Conservation (phyloP, 164 flowering plant species). For the Amborella trichopoda region DNA sequence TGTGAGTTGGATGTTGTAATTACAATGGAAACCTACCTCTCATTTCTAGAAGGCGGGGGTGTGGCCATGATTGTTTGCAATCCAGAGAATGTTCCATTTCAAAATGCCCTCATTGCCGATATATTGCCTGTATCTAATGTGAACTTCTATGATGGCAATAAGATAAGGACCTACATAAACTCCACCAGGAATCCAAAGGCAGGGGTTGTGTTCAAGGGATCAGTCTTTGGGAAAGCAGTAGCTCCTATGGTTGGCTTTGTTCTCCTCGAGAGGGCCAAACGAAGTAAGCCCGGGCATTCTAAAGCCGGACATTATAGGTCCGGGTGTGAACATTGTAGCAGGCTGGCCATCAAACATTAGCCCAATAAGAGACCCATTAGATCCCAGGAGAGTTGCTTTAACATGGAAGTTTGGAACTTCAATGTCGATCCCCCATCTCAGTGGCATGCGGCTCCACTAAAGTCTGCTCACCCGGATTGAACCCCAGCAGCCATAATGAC, state of each 20-base stretch:
- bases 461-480: too few species aligned
- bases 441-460: too few species aligned
- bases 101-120: conserved; percentile 35
- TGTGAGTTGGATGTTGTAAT: conserved; percentile 18
- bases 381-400: too few species aligned
- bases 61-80: conserved; percentile 14
- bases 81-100: conserved; percentile 8
- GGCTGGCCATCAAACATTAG: conserved; percentile 1
- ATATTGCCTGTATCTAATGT: conserved; percentile 34
- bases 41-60: conserved; percentile 28
- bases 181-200: conserved; percentile 33
- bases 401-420: too few species aligned
- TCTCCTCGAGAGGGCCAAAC: conserved; percentile 5
- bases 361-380: too few species aligned
- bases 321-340: conserved; percentile 6
- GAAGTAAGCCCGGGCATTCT: conserved; percentile 21
- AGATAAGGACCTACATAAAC: too few species aligned
- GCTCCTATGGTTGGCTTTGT: background rate
- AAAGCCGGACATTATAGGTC: conserved; percentile 55
- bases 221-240: conserved; percentile 13
- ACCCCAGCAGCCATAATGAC: too few species aligned
- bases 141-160: conserved; percentile 16
- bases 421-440: too few species aligned
- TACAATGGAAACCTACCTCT: conserved; percentile 13
- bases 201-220: conserved; percentile 26